Conservation (phyloP, 306 rosid genomes). For the Ziziphus jujuba region DNA sequence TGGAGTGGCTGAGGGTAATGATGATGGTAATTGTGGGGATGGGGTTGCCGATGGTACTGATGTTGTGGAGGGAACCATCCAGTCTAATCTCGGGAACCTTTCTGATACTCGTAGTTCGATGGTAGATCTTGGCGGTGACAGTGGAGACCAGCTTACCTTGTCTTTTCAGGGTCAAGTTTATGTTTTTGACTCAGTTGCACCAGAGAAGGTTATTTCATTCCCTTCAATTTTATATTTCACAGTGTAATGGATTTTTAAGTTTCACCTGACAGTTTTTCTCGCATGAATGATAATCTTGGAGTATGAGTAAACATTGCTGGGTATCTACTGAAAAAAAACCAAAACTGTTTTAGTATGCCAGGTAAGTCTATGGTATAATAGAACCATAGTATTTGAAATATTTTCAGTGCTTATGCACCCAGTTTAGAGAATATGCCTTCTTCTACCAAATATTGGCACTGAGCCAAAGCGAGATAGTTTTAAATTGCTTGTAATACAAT, state of each 20-base stretch:
- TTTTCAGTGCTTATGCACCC: too few species aligned
- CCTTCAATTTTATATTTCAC: slow-evolving; percentile 6
- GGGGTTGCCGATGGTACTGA: slow-evolving; percentile 41
- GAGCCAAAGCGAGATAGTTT: too few species aligned
- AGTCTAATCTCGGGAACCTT: slow-evolving; percentile 49
- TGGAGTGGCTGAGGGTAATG: slow-evolving; percentile 35
- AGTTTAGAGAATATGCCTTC: too few species aligned
- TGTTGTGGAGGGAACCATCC: slow-evolving; percentile 45
- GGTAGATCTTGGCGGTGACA: slow-evolving; percentile 43
- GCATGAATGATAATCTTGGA: not conserved
- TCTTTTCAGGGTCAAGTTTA: slow-evolving; percentile 78
- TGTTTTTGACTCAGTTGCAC: slow-evolving; percentile 63
- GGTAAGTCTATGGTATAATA: too few species aligned
- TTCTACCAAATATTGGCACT: too few species aligned
- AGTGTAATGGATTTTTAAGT: slow-evolving; percentile 5
- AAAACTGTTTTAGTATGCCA: too few species aligned
- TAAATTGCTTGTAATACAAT: too few species aligned
- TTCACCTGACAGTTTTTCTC: not conserved
- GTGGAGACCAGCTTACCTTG: slow-evolving; percentile 66
- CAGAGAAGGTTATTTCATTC: slow-evolving; percentile 58
- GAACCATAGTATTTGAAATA: too few species aligned
- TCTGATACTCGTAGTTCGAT: slow-evolving; percentile 38
- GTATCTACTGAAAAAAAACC: too few species aligned
- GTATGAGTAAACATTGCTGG: too few species aligned
- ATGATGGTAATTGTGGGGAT: slow-evolving; percentile 22